These are phyloP conservation scores for Erodium chrysanthum DNA, from an alignment of 441 rosid species.

Conservation along the genomic window DNA sequence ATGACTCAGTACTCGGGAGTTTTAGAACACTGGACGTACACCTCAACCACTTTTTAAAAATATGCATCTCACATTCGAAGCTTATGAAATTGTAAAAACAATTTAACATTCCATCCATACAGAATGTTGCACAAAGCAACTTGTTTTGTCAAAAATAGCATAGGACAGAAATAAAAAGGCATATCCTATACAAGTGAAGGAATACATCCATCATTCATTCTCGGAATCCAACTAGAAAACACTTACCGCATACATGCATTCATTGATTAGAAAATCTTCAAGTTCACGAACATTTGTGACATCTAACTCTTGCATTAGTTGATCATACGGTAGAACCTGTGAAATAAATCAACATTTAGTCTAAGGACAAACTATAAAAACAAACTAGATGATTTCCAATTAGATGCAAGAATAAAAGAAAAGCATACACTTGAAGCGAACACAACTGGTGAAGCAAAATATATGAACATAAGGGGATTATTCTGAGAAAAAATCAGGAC, in stretches of 20 bases:
- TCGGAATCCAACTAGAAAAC: slow-evolving; percentile 9
- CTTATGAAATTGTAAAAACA: background rate
- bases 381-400: slow-evolving; percentile 2
- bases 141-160: background rate
- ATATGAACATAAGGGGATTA: no score
- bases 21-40: no score
- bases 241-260: slow-evolving; percentile 95
- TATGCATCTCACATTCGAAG: background rate
- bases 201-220: background rate
- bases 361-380: slow-evolving; percentile 4
- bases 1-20: no score
- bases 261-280: slow-evolving; percentile 95
- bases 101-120: background rate
- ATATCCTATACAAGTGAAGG: background rate
- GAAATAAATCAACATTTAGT: slow-evolving; percentile 16
- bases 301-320: slow-evolving; percentile 81
- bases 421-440: background rate
- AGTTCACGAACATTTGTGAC: slow-evolving; percentile 91
- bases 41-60: no score
- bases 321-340: slow-evolving; percentile 79
- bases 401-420: background rate
- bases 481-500: no score
- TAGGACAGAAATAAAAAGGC: background rate
- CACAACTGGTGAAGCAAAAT: no score
- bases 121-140: slow-evolving; percentile 1